Evolutionary conservation across 805 yeast species (phyloP), one percentile per base, ranked within the genome.

Genomic region (Kregervanrija pseudodelftensis): DNA sequence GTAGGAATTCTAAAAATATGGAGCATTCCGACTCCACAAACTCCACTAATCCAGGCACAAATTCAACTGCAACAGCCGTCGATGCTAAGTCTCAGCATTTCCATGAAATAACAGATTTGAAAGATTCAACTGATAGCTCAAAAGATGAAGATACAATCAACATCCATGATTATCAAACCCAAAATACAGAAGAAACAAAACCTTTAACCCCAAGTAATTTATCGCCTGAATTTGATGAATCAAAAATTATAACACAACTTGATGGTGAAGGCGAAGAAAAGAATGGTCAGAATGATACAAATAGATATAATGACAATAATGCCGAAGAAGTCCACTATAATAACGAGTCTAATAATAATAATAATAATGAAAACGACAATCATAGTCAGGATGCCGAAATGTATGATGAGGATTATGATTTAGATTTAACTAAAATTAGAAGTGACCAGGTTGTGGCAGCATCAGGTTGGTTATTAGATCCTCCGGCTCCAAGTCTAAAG

Each of bases 401-500:
- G 42, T 54, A 50, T 33, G 55, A 52, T 33, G 55, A 51, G 12
- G 54, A 52, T 34, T 50, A 46, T 37, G 63, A 56, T 30, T 61
- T 81, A 37, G 89, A 82, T 60, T 64, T 84, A 51, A 70, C 84
- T 4, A 72, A 71, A 55, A 66, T 85, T 43, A 90, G 83, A 63
- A 80, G 80, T 16, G 90, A 82, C 37, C 95, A 85, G 63, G 74
- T 76, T 7, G 79, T 73, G 56, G 76, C 85, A 35, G 70, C 77
- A 40, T 77, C 83, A 3, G 87, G 84, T 5, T 76, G 73, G 67
- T 72, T 89, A 41, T 67, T 91, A 51, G 77, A 83, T 42, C 74
- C 79, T 17, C 73, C 78, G 38, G 65, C 69, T 17, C 56, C 63
- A 8, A 61, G 66, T 40, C 72, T 84, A 45, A 67, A 72, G 41